These are phyloP conservation scores for Aspergillus homomorphus DNA, from an alignment of 495 filamentous ascomycete species.

Conservation along the genomic window DNA sequence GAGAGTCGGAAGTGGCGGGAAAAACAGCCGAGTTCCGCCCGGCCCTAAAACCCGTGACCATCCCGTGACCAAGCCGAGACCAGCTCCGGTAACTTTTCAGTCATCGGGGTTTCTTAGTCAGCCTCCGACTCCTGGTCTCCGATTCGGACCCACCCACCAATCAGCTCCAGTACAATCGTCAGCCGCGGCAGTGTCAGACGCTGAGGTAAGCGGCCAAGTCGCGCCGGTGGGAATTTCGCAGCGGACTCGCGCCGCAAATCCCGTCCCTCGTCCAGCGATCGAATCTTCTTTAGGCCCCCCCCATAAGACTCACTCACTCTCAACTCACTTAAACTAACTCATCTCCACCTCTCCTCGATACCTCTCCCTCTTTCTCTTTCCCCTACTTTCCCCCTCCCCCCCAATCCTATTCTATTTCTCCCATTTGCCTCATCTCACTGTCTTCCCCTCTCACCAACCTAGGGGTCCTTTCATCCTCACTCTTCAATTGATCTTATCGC, in stretches of 20 bases:
- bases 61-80: not conserved
- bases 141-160: not conserved
- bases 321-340: conserved; percentile 10
- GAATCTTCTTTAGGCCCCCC: not conserved
- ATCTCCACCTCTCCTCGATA: not conserved
- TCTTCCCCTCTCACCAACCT: not conserved
- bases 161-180: conserved; percentile 7
- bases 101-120: not conserved
- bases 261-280: not conserved
- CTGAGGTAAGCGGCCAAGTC: conserved; percentile 8
- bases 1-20: too few species aligned
- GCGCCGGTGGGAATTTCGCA: not conserved
- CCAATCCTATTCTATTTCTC: too few species aligned
- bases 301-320: too few species aligned
- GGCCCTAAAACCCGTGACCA: not conserved
- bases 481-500: conserved; percentile 1
- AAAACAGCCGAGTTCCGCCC: too few species aligned
- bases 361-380: conserved; percentile 3
- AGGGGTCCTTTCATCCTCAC: not conserved
- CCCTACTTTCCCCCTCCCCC: conserved; percentile 8
- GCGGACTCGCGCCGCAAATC: not conserved
- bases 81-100: not conserved
- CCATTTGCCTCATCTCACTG: too few species aligned
- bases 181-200: conserved; percentile 3
- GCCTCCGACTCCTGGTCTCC: not conserved